Conservation (phyloP, 1,284 basidiomycete species). For the Apiotrichum siamense region DNA sequence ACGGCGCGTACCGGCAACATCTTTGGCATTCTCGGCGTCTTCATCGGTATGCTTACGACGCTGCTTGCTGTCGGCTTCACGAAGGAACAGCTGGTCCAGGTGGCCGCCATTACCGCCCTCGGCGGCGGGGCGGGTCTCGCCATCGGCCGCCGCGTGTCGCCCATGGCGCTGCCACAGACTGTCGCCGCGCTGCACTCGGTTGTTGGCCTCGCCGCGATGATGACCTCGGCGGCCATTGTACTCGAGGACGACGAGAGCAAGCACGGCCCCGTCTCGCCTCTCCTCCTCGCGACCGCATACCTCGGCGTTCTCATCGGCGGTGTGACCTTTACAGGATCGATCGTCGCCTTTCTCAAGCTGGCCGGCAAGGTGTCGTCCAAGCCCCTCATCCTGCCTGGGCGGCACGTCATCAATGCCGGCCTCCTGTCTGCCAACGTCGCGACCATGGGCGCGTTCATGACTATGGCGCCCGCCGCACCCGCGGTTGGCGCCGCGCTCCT, state of each 20-base stretch:
- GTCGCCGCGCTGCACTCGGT: constrained; percentile 68
- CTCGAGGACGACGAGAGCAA: constrained; percentile 57
- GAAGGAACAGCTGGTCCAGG: constrained; percentile 64
- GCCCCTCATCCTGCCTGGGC: constrained; percentile 63
- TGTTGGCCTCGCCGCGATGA: constrained; percentile 74
- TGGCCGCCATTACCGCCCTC: constrained; percentile 64
- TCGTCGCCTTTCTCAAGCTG: constrained; percentile 80
- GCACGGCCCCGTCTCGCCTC: constrained; percentile 46
- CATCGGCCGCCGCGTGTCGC: constrained; percentile 71
- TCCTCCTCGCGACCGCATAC: constrained; percentile 75
- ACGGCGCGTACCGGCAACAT: constrained; percentile 75
- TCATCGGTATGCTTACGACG: constrained; percentile 70
- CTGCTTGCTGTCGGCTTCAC: constrained; percentile 73
- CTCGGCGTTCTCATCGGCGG: constrained; percentile 72
- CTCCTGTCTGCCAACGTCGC: constrained; percentile 62
- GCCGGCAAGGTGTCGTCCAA: constrained; percentile 69
- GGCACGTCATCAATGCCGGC: constrained; percentile 65
- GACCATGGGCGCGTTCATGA: constrained; percentile 68
- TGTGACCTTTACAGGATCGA: constrained; percentile 52
- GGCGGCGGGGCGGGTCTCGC: constrained; percentile 61
- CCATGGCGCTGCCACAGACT: constrained; percentile 77
- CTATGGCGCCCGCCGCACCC: constrained; percentile 62
- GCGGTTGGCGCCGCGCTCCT: constrained; percentile 68
- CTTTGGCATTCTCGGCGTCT: constrained; percentile 74
- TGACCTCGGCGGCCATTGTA: constrained; percentile 74